Evolutionary conservation across 2,329 filamentous ascomycete species (phyloP), one percentile per base, ranked within the genome.

Genomic region (Cordyceps tenuipes): DNA sequence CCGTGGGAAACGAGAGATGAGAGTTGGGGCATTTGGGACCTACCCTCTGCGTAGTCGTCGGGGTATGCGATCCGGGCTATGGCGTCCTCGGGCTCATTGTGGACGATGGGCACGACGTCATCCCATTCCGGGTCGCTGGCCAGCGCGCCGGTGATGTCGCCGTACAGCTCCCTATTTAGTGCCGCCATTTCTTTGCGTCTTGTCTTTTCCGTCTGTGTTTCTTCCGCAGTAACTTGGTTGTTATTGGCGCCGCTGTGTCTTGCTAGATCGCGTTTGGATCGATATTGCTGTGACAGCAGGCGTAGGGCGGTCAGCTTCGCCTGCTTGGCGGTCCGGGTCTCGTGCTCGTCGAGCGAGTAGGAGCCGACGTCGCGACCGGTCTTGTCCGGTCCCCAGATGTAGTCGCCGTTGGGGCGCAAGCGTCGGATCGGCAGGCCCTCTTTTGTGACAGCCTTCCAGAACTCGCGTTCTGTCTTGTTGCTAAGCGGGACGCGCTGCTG

Each of bases 61-160:
- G 88, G 84, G 74, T 99, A 99, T 61, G 92, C 87, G 73, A 99
- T 99, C 62, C 87, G 85, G n/a, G 93, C 93, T 61, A 99, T 83
- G 31, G 93, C 91, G 66, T 87, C 81, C 66, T 86, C 88, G 62
- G 91, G 89, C 75, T 97, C 92, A 69, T 91, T 82, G 67, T 94
- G 86, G 4, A 89, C 86, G 60, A 97, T 88, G 21, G 92, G 92
- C 57, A 84, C 78, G 56, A 97, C 81, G 75, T 95, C 91, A 65
- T 90, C 85, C 93, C 91, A 97, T 63, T 80, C 81, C 1, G 90
- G 86, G 71, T 92, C 86, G 63, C 81, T 78, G 56, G 82, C 79
- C 48, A 76, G 65, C 67, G 74, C 64, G 9, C 77, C 78, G 52
- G 71, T 72, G 61, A 73, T 76, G 61, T 76, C 70, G 15, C 82